Conservation (phyloP, 805 yeast genomes). For the Nakazawaea wyomingensis region DNA sequence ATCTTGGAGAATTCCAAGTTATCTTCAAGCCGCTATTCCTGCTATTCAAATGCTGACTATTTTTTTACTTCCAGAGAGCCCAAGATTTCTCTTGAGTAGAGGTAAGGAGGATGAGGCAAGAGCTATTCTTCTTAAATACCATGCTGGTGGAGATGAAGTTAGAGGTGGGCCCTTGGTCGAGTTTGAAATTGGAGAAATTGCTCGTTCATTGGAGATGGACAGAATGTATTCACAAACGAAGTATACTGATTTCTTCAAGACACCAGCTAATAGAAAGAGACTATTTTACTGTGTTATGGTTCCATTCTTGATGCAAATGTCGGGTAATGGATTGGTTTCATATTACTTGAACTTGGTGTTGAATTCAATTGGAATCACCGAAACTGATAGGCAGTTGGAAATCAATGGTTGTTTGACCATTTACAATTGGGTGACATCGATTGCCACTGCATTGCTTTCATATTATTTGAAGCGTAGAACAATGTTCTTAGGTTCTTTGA, state of each 20-base stretch:
- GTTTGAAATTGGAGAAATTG: slow-evolving; percentile 32
- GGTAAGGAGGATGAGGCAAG: slow-evolving; percentile 32
- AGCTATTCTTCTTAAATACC: slow-evolving; percentile 28
- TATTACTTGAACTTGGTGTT: slow-evolving; percentile 47
- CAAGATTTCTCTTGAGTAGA: slow-evolving; percentile 34
- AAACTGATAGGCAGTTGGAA: slow-evolving; percentile 36
- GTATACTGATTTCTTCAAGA: slow-evolving; percentile 32
- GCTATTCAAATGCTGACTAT: slow-evolving; percentile 31
- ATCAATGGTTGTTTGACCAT: slow-evolving; percentile 48
- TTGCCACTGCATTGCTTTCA: slow-evolving; percentile 25
- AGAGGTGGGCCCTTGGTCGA: slow-evolving; percentile 24
- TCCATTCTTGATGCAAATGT: slow-evolving; percentile 32
- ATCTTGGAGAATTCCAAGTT: slow-evolving; percentile 54
- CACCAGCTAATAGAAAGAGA: slow-evolving; percentile 34
- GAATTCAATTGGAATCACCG: slow-evolving; percentile 47
- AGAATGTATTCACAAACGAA: slow-evolving; percentile 23
- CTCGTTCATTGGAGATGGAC: slow-evolving; percentile 33
- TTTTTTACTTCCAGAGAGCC: slow-evolving; percentile 38
- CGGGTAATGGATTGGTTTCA: slow-evolving; percentile 44
- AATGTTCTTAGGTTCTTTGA: slow-evolving; percentile 29
- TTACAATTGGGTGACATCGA: slow-evolving; percentile 35
- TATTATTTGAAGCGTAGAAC: slow-evolving; percentile 32
- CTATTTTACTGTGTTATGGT: slow-evolving; percentile 25
- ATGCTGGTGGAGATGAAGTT: slow-evolving; percentile 30
- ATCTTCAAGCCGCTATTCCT: slow-evolving; percentile 45